Percentiles rank a stretch among this genome's conserved stretches.
Conservation (phyloP, 768 basidiomycete genomes). For the Obba rivulosa region DNA sequence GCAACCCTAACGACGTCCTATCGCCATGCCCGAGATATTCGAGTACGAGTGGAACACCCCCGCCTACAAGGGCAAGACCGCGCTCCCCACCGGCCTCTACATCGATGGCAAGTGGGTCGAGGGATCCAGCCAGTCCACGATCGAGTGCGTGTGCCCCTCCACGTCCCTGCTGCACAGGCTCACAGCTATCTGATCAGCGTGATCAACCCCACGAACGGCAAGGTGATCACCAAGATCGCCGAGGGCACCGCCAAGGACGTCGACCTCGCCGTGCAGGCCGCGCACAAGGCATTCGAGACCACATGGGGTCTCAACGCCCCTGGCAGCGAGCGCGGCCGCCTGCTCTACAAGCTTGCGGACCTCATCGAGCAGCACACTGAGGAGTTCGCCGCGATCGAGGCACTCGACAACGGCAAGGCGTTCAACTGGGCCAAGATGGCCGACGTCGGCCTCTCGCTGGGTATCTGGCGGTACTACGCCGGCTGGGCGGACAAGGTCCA, state of each 20-base stretch:
- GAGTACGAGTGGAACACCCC: constrained; percentile 48
- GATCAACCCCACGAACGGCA: constrained; percentile 60
- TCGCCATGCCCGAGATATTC: constrained; percentile 38
- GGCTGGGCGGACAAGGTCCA: constrained; percentile 57
- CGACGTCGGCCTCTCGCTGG: constrained; percentile 18
- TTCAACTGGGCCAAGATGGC: constrained; percentile 16
- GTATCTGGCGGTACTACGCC: constrained; percentile 39
- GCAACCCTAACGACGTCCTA: no score
- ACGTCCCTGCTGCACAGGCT: not conserved
- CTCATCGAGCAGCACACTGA: constrained; percentile 56
- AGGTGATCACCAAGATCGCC: constrained; percentile 47
- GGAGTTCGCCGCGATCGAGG: constrained; percentile 66
- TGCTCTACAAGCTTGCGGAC: constrained; percentile 57
- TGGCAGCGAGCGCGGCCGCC: constrained; percentile 42
- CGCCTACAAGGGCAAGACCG: constrained; percentile 49
- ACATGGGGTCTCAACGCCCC: constrained; percentile 61
- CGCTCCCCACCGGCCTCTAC: constrained; percentile 62
- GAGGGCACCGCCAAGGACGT: constrained; percentile 64
- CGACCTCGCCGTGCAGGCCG: constrained; percentile 64
- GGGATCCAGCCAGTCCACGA: constrained; percentile 46
- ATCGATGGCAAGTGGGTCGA: constrained; percentile 65
- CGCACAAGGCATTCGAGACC: constrained; percentile 54
- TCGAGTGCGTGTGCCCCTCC: constrained; percentile 49
- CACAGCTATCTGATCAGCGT: constrained; percentile 34
- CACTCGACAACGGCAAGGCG: constrained; percentile 55